Percentiles rank a stretch among this genome's conserved stretches.
Evolutionary conservation across 176 grass and related monocot species (phyloP).

Genomic region (Coix lacrymajobi): DNA sequence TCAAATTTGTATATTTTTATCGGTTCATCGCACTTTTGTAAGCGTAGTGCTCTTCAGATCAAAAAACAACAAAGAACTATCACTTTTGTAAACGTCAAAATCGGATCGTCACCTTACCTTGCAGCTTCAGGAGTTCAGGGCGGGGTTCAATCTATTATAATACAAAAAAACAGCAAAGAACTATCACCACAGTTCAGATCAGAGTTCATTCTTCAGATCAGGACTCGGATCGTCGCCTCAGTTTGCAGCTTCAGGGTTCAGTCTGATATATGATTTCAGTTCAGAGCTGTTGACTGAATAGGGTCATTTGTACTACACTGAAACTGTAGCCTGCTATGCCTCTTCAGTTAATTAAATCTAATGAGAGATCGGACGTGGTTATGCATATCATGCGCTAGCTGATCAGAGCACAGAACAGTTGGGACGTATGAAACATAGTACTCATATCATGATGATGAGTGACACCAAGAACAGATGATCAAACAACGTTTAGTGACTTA

Average conservation of each 20-base stretch:
- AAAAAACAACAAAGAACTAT: too few relatives aligned
- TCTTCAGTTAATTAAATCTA: neutral
- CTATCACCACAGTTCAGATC: neutral
- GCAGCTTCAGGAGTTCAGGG: neutral
- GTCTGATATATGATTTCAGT: neutral
- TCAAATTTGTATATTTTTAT: neutral
- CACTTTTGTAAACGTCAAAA: neutral
- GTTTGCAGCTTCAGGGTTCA: neutral
- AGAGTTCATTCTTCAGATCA: too few relatives aligned
- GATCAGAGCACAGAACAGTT: neutral
- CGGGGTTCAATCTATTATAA: neutral
- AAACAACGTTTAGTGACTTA: neutral
- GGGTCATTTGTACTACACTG: neutral
- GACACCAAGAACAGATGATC: neutral
- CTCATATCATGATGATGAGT: neutral
- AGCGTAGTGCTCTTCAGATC: neutral
- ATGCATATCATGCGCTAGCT: neutral
- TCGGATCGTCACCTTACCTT: neutral
- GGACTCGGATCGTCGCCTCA: neutral
- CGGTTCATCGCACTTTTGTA: neutral
- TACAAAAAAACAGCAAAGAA: neutral
- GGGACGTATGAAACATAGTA: neutral
- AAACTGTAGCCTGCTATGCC: neutral
- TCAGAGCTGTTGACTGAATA: neutral
- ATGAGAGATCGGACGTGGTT: neutral